Evolutionary conservation across 805 yeast species (phyloP).

Genomic region (Zygosaccharomyces gambellarensis): DNA sequence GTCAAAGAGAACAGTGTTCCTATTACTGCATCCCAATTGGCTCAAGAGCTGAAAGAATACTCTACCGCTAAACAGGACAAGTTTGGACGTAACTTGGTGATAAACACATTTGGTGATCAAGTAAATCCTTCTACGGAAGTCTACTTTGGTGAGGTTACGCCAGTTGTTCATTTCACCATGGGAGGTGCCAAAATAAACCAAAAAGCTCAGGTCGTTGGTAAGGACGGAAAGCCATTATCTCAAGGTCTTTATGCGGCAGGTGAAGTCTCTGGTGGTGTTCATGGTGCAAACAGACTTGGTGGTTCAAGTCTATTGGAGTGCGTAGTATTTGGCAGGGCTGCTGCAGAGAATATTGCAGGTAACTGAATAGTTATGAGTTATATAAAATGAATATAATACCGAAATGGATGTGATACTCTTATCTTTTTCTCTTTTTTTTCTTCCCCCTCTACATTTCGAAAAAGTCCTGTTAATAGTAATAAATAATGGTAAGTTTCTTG

Average conservation of each 20-base stretch:
- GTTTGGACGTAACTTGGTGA: constrained; percentile 36
- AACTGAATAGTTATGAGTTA: neutral
- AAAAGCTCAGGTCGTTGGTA: constrained; percentile 40
- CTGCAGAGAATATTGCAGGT: constrained; percentile 37
- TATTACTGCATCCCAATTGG: constrained; percentile 21
- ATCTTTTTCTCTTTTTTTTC: neutral
- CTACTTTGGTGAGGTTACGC: constrained; percentile 51
- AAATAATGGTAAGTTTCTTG: too few relatives aligned
- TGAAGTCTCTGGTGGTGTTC: constrained; percentile 65
- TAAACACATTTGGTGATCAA: constrained; percentile 31
- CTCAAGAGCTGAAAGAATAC: constrained; percentile 23
- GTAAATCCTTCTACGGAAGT: constrained; percentile 30
- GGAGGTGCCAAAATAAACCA: constrained; percentile 60
- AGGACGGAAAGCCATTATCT: constrained; percentile 33
- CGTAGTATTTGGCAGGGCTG: constrained; percentile 55
- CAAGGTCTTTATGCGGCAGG: constrained; percentile 58
- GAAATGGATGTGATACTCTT: neutral
- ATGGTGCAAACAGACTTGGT: constrained; percentile 57
- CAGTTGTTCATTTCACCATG: constrained; percentile 62
- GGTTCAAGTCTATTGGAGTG: constrained; percentile 56
- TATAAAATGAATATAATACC: neutral
- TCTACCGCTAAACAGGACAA: constrained; percentile 29
- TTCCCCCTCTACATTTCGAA: neutral
- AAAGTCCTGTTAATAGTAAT: neutral
- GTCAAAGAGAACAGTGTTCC: constrained; percentile 26